A percentile compares a stretch with the other conserved stretches of the same genome.
Evolutionary conservation across 2,329 filamentous ascomycete genomes (phyloP).

Genomic region (Zalaria sp.): DNA sequence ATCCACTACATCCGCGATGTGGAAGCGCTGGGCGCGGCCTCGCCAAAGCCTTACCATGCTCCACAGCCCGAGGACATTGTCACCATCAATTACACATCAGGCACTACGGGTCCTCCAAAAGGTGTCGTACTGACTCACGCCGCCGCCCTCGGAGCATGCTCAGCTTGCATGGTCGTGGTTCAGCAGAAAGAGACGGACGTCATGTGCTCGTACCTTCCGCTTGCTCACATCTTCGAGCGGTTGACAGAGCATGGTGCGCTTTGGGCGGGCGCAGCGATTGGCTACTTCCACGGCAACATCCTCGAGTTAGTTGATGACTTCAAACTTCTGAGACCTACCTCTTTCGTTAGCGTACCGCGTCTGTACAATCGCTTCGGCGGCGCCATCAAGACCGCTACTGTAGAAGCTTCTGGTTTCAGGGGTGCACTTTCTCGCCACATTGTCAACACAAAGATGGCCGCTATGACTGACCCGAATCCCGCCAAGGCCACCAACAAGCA

Average conservation of each 20-base stretch:
- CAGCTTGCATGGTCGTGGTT: constrained; percentile 42
- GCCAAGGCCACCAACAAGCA: constrained; percentile 69
- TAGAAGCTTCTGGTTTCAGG: constrained; percentile 66
- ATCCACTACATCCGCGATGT: constrained; percentile 72
- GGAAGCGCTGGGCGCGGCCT: constrained; percentile 62
- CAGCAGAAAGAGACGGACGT: constrained; percentile 45
- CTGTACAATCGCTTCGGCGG: constrained; percentile 83
- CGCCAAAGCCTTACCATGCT: constrained; percentile 55
- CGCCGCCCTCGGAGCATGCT: constrained; percentile 62
- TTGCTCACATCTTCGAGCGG: constrained; percentile 89
- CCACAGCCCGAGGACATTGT: constrained; percentile 63
- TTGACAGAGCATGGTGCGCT: constrained; percentile 65
- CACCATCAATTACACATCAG: constrained; percentile 86
- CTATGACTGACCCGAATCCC: constrained; percentile 52
- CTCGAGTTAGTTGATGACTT: constrained; percentile 77
- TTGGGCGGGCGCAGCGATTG: constrained; percentile 58
- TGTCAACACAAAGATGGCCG: constrained; percentile 65
- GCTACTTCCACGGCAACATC: constrained; percentile 91
- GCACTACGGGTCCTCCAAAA: constrained; percentile 71
- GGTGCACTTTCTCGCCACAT: constrained; percentile 70
- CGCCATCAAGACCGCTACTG: constrained; percentile 64
- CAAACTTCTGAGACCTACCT: constrained; percentile 70
- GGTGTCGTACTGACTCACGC: constrained; percentile 71
- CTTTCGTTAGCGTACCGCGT: constrained; percentile 78
- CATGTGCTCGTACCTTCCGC: constrained; percentile 73